Percentiles rank a stretch among this genome's conserved stretches.
These are phyloP conservation scores for Leishmania arabica DNA, from an alignment of 208 protist species.

Conservation along the genomic window DNA sequence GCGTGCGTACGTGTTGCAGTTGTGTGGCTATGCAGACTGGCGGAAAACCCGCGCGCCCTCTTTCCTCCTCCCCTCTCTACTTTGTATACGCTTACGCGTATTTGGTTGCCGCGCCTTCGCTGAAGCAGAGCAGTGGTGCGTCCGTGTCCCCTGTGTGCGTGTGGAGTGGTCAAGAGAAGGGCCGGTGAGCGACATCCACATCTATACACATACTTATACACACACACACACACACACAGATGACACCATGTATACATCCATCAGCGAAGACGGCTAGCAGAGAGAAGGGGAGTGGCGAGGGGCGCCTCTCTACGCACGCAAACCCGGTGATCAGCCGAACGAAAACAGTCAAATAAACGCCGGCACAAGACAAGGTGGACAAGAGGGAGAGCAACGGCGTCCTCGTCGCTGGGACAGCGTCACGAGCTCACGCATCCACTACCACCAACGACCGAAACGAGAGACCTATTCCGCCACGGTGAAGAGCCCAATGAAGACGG, in stretches of 20 bases:
- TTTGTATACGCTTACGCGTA: background rate
- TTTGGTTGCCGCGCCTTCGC: background rate
- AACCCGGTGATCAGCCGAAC: background rate
- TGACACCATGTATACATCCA: too few relatives aligned
- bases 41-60: background rate
- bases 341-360: background rate
- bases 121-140: background rate
- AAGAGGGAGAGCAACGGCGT: background rate
- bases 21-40: background rate
- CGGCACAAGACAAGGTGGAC: background rate
- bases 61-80: background rate
- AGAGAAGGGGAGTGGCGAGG: background rate
- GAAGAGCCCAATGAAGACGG: background rate
- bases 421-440: background rate
- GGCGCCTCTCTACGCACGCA: background rate
- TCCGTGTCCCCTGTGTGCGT: too few relatives aligned
- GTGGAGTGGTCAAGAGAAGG: too few relatives aligned
- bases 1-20: background rate
- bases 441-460: background rate
- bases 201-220: background rate
- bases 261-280: background rate
- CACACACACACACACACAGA: background rate
- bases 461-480: background rate
- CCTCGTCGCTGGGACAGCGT: background rate
- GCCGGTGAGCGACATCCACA: too few relatives aligned